Evolutionary conservation across 1,139 yeast genomes (phyloP).

Genomic region (Meyerozyma carpophila): DNA sequence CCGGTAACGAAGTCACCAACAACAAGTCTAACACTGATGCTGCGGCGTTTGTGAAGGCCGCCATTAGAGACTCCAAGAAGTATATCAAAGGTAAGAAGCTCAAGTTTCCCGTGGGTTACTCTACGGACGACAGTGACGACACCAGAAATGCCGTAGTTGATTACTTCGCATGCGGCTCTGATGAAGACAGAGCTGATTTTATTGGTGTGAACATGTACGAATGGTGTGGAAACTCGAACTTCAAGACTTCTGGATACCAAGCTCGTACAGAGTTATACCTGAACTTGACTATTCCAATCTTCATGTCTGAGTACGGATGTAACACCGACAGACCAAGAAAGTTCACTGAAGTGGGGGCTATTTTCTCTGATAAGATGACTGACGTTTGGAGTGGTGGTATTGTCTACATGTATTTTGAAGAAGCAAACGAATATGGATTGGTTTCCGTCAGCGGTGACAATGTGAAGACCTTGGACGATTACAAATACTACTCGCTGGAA

Average conservation of each 20-base stretch:
- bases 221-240: conserved; percentile 81
- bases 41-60: conserved; percentile 86
- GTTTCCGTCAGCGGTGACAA: conserved; percentile 21
- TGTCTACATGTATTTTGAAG: conserved; percentile 35
- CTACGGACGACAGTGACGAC: conserved; percentile 79
- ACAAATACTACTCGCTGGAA: conserved; percentile 9
- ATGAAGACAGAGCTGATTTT: conserved; percentile 73
- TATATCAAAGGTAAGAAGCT: conserved; percentile 62
- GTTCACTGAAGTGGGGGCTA: conserved; percentile 58
- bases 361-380: conserved; percentile 36
- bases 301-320: conserved; percentile 93
- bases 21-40: conserved; percentile 45
- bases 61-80: conserved; percentile 83
- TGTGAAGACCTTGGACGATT: conserved; percentile 11
- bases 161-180: conserved; percentile 71
- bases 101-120: conserved; percentile 83
- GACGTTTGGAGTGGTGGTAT: conserved; percentile 40
- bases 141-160: conserved; percentile 74
- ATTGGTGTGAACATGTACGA: conserved; percentile 89
- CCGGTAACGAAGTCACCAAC: conserved; percentile 85
- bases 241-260: conserved; percentile 67
- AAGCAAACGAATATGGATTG: conserved; percentile 30
- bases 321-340: conserved; percentile 64
- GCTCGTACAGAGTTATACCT: conserved; percentile 53
- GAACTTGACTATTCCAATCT: conserved; percentile 69